Evolutionary conservation across 805 yeast genomes (phyloP).

Genomic region (Starmerella vitae): DNA sequence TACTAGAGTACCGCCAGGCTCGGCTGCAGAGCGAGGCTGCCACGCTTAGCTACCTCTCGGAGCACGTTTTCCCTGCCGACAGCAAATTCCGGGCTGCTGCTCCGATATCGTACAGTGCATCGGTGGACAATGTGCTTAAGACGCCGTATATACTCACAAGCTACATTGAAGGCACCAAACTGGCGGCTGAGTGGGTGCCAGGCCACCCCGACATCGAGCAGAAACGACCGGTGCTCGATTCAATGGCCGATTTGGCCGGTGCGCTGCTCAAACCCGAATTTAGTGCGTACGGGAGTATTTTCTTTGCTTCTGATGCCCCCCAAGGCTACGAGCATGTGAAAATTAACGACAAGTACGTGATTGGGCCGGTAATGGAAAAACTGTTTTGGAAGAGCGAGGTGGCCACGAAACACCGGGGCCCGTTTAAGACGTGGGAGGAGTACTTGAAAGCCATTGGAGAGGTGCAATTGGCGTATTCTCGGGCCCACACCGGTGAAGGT

Average conservation of each 20-base stretch:
- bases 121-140: constrained; percentile 48
- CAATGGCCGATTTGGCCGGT: constrained; percentile 55
- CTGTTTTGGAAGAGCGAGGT: constrained; percentile 57
- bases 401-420: constrained; percentile 48
- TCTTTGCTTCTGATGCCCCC: constrained; percentile 49
- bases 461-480: constrained; percentile 51
- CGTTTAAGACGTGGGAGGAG: constrained; percentile 60
- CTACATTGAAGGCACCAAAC: constrained; percentile 57
- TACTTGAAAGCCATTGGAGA: constrained; percentile 51
- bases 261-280: constrained; percentile 45
- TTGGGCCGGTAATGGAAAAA: constrained; percentile 81
- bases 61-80: constrained; percentile 34
- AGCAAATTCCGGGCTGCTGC: constrained; percentile 28
- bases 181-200: constrained; percentile 90
- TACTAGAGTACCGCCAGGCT: constrained; percentile 38
- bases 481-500: constrained; percentile 41
- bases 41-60: constrained; percentile 64
- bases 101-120: constrained; percentile 45
- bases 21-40: constrained; percentile 85
- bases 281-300: constrained; percentile 67
- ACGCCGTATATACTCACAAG: constrained; percentile 76
- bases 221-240: constrained; percentile 45
- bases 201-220: constrained; percentile 42
- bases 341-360: constrained; percentile 36
- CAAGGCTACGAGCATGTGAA: constrained; percentile 5